Base-by-base conservation (phyloP, 2,329 filamentous ascomycete species). In the Neurospora sp. region DNA sequence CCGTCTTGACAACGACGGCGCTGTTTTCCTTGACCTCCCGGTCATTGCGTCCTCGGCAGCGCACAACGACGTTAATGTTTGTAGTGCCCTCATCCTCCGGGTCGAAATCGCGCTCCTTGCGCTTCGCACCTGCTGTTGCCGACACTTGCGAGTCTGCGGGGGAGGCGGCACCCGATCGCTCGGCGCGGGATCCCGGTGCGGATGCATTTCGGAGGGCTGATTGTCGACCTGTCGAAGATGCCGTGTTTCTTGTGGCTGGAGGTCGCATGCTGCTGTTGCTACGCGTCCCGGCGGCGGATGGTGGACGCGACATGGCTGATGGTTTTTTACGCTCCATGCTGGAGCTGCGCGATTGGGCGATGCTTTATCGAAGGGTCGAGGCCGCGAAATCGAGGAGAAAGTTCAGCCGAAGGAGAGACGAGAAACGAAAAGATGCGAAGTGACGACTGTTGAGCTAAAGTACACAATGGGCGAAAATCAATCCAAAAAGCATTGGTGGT, bases 11-110 rank as follows among this genome's bases (percentile, higher is more conserved):
- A 1, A 98, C 94, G 1, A 98, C 93, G 46, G 93, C 92, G 78
- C 93, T 97, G 81, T 97, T 99, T 80, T 99, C 96, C 75, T 89
- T 87, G 68, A 97, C 89, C 82, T 99, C 96, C 74, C 95, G 90
- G 75, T 97, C 92, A 78, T 92, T 98, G 73, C 96, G 91, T 5
- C 95, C 96, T 75, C 96, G 88, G 82, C 95, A 99, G 73, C 96
- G 88, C 70, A 99, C 96, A 40, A 98, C 94, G 66, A 99, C 96
- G 78, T 96, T 96, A 81, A 99, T 99, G 79, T 97, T 99, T 8
- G 95, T 98, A 80, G 97, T 93, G 68, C 87, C 86, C 69, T 81
- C 81, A 4, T 62, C 52, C 66, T 88, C 86, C 3, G 84, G 79
- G 39, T 92, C 94, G 77, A 90, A 95, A 43, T 96, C 92, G 77